Evolutionary conservation across 2,329 filamentous ascomycete genomes (phyloP), one percentile per base, ranked within the genome.

Genomic region (Botrytis deweyae): DNA sequence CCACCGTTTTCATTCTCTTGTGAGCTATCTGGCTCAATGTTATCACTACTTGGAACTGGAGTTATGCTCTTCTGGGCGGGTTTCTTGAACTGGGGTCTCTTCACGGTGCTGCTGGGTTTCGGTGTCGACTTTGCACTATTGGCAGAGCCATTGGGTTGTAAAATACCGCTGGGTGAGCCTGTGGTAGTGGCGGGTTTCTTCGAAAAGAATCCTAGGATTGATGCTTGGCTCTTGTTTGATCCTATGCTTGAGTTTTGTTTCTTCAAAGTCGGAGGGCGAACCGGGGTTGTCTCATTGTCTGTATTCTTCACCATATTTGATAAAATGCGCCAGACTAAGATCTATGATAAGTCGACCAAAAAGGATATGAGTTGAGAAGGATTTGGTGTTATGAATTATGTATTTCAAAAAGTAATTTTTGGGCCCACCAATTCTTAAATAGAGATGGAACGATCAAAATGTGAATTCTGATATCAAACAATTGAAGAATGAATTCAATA

Each of bases 31-130:
- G 90, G 90, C 71, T 91, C 89, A 40, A 89, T 82, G 52, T 87
- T 88, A 82, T 97, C 93, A 82, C 94, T 97, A 82, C 93, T 97
- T 8, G 94, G 92, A 9, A 92, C 88, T 7, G 94, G 93, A 0
- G 93, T 95, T 74, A 91, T 84, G 74, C 86, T 86, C 65, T 79
- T 80, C 42, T 75, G 55, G 2, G 74, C 65, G 12, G 78, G 16
- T n/a, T 79, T 80, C 61, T 74, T 79, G 70, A 81, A 80, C 4
- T 77, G 73, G 16, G 84, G 84, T 78, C 87, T 85, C 70, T 85
- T 85, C 62, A 86, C 72, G n/a, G 80, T 75, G n/a, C 75, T 70
- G n/a, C 61, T 75, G 38, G 79, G 72, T 73, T 80, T 82, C 25
- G 80, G 74, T 59, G 77, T 78, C n/a, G 77, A 79, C 73, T 82